These are phyloP conservation scores for Pichia sp. DNA, from an alignment of 1,139 yeast species.

Conservation along the genomic window DNA sequence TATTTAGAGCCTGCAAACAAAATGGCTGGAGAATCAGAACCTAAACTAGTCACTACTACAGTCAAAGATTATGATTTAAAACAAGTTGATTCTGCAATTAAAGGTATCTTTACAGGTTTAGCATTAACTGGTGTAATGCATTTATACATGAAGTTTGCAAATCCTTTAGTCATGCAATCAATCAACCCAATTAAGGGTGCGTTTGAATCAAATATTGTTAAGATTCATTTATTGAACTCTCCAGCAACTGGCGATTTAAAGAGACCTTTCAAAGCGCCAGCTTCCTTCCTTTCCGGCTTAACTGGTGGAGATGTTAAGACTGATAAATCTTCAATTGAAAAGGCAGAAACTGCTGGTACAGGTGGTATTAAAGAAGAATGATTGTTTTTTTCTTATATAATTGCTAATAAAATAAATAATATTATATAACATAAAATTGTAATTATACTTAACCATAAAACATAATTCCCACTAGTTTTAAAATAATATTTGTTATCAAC, in stretches of 20 bases:
- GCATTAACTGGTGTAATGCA: slow-evolving; percentile 99
- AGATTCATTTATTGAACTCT: slow-evolving; percentile 80
- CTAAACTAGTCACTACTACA: slow-evolving; percentile 78
- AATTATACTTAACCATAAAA: slow-evolving; percentile 36
- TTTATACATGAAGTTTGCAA: slow-evolving; percentile 93
- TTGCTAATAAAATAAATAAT: slow-evolving; percentile 37
- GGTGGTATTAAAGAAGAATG: slow-evolving; percentile 93
- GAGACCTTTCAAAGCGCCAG: slow-evolving; percentile 93
- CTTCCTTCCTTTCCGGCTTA: slow-evolving; percentile 62
- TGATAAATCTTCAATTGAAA: slow-evolving; percentile 80
- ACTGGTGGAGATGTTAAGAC: slow-evolving; percentile 58
- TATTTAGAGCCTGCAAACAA: slow-evolving; percentile 84
- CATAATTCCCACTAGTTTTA: slow-evolving; percentile 47
- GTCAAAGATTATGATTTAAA: slow-evolving; percentile 90
- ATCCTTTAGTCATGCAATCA: slow-evolving; percentile 94
- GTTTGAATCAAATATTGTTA: slow-evolving; percentile 83
- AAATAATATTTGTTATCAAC: slow-evolving; percentile 29
- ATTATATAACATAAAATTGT: slow-evolving; percentile 43
- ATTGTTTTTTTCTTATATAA: slow-evolving; percentile 27
- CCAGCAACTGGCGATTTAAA: slow-evolving; percentile 87
- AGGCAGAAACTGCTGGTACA: slow-evolving; percentile 77
- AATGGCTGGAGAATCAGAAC: slow-evolving; percentile 65
- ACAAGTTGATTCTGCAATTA: slow-evolving; percentile 74
- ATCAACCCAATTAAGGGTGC: slow-evolving; percentile 87
- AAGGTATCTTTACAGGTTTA: slow-evolving; percentile 77